Conservation (phyloP, 2,329 filamentous ascomycete genomes). For the Talaromyces sp. region DNA sequence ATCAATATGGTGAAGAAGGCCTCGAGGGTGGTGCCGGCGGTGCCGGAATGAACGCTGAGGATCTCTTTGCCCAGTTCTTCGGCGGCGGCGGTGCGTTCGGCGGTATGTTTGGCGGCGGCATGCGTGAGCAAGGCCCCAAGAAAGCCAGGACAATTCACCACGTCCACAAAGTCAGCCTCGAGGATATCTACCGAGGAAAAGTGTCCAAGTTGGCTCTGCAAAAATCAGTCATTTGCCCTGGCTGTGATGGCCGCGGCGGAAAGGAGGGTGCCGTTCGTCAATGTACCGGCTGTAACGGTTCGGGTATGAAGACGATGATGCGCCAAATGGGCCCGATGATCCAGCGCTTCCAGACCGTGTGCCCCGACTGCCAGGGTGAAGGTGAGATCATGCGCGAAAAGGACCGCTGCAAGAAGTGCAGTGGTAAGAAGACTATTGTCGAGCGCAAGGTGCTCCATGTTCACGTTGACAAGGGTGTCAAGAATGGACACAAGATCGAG, state of each 20-base stretch:
- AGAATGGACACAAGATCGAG: conserved; percentile 91
- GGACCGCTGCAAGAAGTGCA: conserved; percentile 95
- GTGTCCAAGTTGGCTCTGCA: conserved; percentile 95
- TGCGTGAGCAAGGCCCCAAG: conserved; percentile 74
- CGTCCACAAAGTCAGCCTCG: conserved; percentile 94
- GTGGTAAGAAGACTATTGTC: conserved; percentile 95
- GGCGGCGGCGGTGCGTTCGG: conserved; percentile 69
- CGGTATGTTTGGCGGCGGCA: conserved; percentile 73
- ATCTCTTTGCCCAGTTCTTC: conserved; percentile 96
- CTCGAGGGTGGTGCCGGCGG: conserved; percentile 75
- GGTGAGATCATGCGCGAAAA: conserved; percentile 95
- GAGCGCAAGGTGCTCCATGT: conserved; percentile 98
- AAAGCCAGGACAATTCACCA: conserved; percentile 96
- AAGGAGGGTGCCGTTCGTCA: conserved; percentile 97
- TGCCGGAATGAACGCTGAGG: conserved; percentile 89
- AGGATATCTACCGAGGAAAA: conserved; percentile 98
- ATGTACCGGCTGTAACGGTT: conserved; percentile 83
- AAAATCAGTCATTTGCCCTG: conserved; percentile 93
- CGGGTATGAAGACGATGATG: conserved; percentile 99
- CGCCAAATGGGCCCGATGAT: conserved; percentile 99
- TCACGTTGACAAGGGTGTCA: conserved; percentile 91
- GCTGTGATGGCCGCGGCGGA: conserved; percentile 88
- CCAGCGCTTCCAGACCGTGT: conserved; percentile 98
- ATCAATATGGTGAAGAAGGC: conserved; percentile 96
- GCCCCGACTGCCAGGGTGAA: conserved; percentile 95